Conservation (phyloP, 164 flowering plant species). For the Euptelea pleiosperma region DNA sequence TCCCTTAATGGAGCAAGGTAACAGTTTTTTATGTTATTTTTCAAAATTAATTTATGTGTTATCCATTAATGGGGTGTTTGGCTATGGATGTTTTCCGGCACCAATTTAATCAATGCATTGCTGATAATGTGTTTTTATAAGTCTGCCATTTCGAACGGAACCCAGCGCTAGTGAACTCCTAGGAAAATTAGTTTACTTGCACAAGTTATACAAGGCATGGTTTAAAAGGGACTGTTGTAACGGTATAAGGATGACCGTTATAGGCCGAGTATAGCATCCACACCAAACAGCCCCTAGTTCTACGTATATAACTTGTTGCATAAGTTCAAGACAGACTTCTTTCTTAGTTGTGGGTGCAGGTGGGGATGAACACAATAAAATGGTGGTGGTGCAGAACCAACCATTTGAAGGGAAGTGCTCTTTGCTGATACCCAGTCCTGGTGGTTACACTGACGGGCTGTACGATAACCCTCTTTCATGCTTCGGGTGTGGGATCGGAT, state of each 20-base stretch:
- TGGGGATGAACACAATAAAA: neutral
- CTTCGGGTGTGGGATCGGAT: constrained; percentile 31
- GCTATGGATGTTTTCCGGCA: neutral
- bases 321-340: neutral
- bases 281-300: neutral
- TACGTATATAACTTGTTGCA: too few species aligned
- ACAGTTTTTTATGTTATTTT: neutral
- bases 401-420: constrained; percentile 6
- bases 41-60: neutral
- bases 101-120: too few species aligned
- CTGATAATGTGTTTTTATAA: too few species aligned
- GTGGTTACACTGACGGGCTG: constrained; percentile 1
- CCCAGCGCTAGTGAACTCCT: neutral
- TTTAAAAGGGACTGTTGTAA: too few species aligned
- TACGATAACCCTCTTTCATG: constrained; percentile 22
- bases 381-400: neutral
- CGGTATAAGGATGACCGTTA: too few species aligned
- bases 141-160: too few species aligned
- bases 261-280: too few species aligned
- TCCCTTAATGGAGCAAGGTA: constrained; percentile 7
- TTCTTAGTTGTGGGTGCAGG: neutral
- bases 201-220: too few species aligned
- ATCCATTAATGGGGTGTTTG: neutral
- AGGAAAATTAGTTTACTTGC: too few species aligned
- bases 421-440: neutral